These are phyloP conservation scores for Cercospora janseana DNA, from an alignment of 2,329 filamentous ascomycete species.

Conservation along the genomic window DNA sequence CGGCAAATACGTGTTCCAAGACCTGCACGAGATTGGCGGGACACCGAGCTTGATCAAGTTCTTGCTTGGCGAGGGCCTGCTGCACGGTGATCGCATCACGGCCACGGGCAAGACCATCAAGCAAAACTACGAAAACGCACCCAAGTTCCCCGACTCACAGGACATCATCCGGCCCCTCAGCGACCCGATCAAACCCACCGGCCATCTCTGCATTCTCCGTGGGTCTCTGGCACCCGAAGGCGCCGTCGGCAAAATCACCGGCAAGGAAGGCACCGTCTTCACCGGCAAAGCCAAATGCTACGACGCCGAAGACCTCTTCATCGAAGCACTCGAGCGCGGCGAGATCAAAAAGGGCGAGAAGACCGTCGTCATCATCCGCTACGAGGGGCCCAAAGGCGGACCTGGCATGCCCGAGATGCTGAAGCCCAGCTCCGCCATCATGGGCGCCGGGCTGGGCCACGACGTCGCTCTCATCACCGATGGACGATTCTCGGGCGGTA, in stretches of 20 bases:
- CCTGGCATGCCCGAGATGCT: constrained; percentile 76
- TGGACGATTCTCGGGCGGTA: constrained; percentile 74
- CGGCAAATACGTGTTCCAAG: constrained; percentile 57
- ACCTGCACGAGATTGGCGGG: constrained; percentile 56
- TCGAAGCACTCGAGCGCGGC: constrained; percentile 63
- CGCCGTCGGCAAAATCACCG: constrained; percentile 72
- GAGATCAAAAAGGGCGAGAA: constrained; percentile 74
- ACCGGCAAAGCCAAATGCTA: constrained; percentile 69
- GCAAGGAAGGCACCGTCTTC: constrained; percentile 69
- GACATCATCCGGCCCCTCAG: constrained; percentile 67
- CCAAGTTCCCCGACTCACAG: constrained; percentile 66
- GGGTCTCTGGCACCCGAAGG: constrained; percentile 68
- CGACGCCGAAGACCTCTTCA: constrained; percentile 68
- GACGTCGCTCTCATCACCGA: constrained; percentile 74
- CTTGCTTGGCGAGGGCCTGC: constrained; percentile 49
- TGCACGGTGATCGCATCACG: constrained; percentile 50
- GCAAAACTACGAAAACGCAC: constrained; percentile 53
- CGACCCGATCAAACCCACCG: constrained; percentile 68
- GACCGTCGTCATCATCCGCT: constrained; percentile 72
- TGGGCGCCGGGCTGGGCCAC: constrained; percentile 70
- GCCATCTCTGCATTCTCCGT: constrained; percentile 71
- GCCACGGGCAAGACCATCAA: constrained; percentile 52
- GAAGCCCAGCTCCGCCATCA: constrained; percentile 69
- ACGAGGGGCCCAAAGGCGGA: constrained; percentile 70
- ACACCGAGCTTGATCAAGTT: constrained; percentile 52